Base-by-base conservation (phyloP, 1,284 basidiomycete species). In the Apiotrichum gracile region DNA sequence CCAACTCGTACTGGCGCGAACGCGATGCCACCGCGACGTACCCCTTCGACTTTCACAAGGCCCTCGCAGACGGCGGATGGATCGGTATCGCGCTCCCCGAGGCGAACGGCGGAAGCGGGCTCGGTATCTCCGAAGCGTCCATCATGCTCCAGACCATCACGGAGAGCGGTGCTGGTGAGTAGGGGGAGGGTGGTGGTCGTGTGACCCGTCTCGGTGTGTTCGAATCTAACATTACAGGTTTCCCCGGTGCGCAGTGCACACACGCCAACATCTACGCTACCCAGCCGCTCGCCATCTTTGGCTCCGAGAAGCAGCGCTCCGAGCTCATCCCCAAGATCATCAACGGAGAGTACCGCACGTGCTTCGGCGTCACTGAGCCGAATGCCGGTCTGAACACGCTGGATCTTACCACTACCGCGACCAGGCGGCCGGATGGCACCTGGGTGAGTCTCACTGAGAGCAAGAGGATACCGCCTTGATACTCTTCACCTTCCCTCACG, bases 61-160 rank as follows among this genome's bases (percentile, higher is more conserved):
- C 57, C 12, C 41, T 59, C 25, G 57, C 57, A 22, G 54, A 59
- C 42, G 54, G 51, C 37, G 57, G 57, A 0, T 59, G 54, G 51
- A 49, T 59, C 35, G 57, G 57, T 31, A 49, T 59, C 22, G 51
- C 57, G 24, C 54, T 55, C 19, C 57, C 57, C 1, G 57, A 59
- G 43, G 41, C 48, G 37, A 53, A 56, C 25, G 57, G 57, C 34
- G 57, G 57, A 5, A 51, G 49, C 8, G 57, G 57, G 2, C 51
- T 59, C 3, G 57, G 57, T 14, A 35, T 59, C 22, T 35, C 48
- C 16, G 57, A 59, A 49, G 57, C 57, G 9, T 47, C 48, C 7
- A 41, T 56, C 45, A 59, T 59, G 57, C 53, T 59, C 51, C 57
- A 59, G 54, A 56, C 57, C 13, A 56, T 59, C 49, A 55, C 57